These are phyloP conservation scores for Davidsoniella australis DNA, from an alignment of 2,329 filamentous ascomycete species.

Conservation along the genomic window DNA sequence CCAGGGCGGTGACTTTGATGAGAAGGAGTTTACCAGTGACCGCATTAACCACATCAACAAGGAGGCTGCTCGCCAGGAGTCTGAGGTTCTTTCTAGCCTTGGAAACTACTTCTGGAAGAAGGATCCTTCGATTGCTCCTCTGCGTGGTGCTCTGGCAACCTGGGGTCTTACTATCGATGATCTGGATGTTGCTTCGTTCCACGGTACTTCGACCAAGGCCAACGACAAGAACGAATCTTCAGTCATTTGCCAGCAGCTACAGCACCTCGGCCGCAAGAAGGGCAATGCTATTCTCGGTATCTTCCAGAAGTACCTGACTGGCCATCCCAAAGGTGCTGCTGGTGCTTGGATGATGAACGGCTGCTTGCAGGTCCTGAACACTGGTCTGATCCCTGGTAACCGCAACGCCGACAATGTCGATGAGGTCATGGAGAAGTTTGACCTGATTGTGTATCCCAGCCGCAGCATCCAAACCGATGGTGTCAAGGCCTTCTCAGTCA, in stretches of 20 bases:
- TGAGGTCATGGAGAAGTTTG: slow-evolving; percentile 89
- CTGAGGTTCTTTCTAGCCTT: slow-evolving; percentile 78
- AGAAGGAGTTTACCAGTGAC: slow-evolving; percentile 71
- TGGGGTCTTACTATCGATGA: slow-evolving; percentile 98
- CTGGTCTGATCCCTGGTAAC: slow-evolving; percentile 86
- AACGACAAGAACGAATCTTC: slow-evolving; percentile 99
- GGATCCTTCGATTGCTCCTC: slow-evolving; percentile 79
- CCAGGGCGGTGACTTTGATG: slow-evolving; percentile 54
- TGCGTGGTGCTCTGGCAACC: slow-evolving; percentile 87
- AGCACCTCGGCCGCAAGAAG: slow-evolving; percentile 86
- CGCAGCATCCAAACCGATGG: slow-evolving; percentile 93
- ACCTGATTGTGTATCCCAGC: slow-evolving; percentile 94
- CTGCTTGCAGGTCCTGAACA: slow-evolving; percentile 86
- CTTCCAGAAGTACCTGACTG: slow-evolving; percentile 98
- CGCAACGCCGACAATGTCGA: slow-evolving; percentile 97
- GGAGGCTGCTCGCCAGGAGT: slow-evolving; percentile 74
- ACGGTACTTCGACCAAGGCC: slow-evolving; percentile 93
- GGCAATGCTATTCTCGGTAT: slow-evolving; percentile 92
- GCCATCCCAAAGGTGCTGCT: slow-evolving; percentile 96
- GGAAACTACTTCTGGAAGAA: slow-evolving; percentile 99
- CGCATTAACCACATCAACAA: slow-evolving; percentile 73
- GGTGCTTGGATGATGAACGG: slow-evolving; percentile 99
- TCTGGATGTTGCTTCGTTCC: slow-evolving; percentile 88
- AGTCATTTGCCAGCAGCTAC: slow-evolving; percentile 89
- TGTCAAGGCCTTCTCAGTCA: slow-evolving; percentile 96